Base-by-base conservation (phyloP, 1,284 basidiomycete genomes). In the Trametes sp. region DNA sequence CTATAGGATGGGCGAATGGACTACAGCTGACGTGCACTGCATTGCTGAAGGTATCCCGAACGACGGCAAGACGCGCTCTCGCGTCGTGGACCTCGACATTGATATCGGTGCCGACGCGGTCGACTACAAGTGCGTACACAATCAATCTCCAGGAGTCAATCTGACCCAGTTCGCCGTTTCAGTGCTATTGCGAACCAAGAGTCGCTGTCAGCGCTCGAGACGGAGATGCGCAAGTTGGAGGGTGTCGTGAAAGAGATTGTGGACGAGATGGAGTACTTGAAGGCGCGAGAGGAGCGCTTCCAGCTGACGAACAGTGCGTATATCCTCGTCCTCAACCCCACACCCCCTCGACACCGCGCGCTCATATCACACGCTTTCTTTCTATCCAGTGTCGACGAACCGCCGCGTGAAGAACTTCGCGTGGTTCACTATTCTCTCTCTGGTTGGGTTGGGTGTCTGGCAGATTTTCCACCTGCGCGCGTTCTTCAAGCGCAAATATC, bases 181-280 rank as follows among this genome's bases (percentile, higher is more conserved):
- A 96, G 94, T 73, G 97, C 97, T 23, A 99, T 99, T 75, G 97
- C 98, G 7, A 98, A 98, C 80, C 96, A 98, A 77, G 97, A 99
- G 77, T 96, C 94, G 0, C 83, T 99, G 0, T 98, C 95, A 1
- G 93, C 93, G 0, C 85, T 99, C 42, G 98, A 99, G 79, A 96
- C 95, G 0, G 97, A 99, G 78, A 98, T 99, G 95, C 87, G 96
- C 38, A 99, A 99, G 75, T 83, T 99, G 10, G 97, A 99, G 76
- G 95, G 93, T 0, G 80, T 98, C 6, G 93, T 96, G 35, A 94
- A 95, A 76, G 97, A 98, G 80, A 91, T 99, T 61, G 88, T 94
- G 19, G 96, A 98, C 70, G 96, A 98, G 78, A 84, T 98, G 82
- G 87, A 88, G 33, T 98, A 98, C 79, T 85, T 99, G 64, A 96